phyloP scores from a whole-genome alignment of 2,329 filamentous ascomycete species.

The Xylaria sp. region DNA sequence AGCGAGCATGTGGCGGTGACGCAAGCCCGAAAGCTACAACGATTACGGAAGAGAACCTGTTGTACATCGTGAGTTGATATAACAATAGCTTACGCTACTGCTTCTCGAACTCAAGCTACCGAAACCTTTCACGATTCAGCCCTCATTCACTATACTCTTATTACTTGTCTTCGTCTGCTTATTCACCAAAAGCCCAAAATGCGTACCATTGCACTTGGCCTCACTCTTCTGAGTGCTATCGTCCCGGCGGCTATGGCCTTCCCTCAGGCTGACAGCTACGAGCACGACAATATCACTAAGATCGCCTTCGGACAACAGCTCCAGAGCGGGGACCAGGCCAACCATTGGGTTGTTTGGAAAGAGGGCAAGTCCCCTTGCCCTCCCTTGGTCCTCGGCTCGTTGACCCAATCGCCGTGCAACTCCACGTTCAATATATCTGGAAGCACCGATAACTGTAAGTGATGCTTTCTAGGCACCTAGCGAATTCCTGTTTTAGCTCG shows the following conservation, averaged over 20 bases:
- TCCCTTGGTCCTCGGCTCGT: not conserved
- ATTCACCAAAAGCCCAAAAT: conserved; percentile 5
- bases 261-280: not conserved
- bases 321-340: not conserved
- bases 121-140: not conserved
- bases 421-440: not conserved
- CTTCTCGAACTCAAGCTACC: not conserved
- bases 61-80: not conserved
- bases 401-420: not conserved
- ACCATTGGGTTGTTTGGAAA: conserved; percentile 27
- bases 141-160: not conserved
- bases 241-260: not conserved
- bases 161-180: not conserved
- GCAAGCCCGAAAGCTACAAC: not conserved
- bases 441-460: not conserved
- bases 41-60: not conserved
- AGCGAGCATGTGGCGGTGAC: not conserved
- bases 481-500: not conserved
- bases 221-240: not conserved
- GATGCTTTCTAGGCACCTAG: not conserved
- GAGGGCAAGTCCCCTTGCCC: conserved; percentile 16
- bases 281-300: not conserved
- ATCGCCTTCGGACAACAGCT: conserved; percentile 21
- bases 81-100: not conserved
- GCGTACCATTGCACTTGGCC: not conserved